phyloP scores from a whole-genome alignment of 331 rosid species.

The Quercus phellos region DNA sequence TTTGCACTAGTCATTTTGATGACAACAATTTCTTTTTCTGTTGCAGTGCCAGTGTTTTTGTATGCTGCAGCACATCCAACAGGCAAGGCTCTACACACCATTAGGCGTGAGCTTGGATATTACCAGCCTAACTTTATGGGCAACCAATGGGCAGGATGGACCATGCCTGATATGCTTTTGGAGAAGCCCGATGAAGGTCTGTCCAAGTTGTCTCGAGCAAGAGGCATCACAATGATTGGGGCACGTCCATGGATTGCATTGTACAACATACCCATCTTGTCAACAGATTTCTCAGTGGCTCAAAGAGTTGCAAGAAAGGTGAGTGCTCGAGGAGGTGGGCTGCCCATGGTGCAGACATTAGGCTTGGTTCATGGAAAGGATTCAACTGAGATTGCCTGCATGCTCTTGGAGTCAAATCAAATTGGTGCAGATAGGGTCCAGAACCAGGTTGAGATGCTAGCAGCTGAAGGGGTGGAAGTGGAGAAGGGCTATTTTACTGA shows the following conservation, averaged over 20 bases:
- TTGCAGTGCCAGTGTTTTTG: conserved; percentile 75
- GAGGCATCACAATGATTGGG: conserved; percentile 72
- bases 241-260: conserved; percentile 68
- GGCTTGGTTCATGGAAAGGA: conserved; percentile 63
- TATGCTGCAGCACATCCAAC: conserved; percentile 81
- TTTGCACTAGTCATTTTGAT: no score
- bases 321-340: conserved; percentile 78
- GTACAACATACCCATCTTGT: conserved; percentile 62
- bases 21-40: neutral
- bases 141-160: conserved; percentile 83
- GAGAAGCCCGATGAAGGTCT: conserved; percentile 71
- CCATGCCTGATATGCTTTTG: conserved; percentile 48
- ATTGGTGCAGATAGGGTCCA: conserved; percentile 71
- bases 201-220: conserved; percentile 25
- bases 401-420: conserved; percentile 70
- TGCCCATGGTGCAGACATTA: conserved; percentile 69
- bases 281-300: conserved; percentile 44
- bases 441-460: conserved; percentile 52
- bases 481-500: conserved; percentile 79
- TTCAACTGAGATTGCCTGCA: conserved; percentile 65
- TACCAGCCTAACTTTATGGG: conserved; percentile 62
- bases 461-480: conserved; percentile 61
- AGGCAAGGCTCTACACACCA: conserved; percentile 62
- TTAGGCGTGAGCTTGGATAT: conserved; percentile 69
- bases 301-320: conserved; percentile 61